Evolutionary conservation across 352 stramenopile species (phyloP), one percentile per base, ranked within the genome.

Genomic region (Pythium aquatile): DNA sequence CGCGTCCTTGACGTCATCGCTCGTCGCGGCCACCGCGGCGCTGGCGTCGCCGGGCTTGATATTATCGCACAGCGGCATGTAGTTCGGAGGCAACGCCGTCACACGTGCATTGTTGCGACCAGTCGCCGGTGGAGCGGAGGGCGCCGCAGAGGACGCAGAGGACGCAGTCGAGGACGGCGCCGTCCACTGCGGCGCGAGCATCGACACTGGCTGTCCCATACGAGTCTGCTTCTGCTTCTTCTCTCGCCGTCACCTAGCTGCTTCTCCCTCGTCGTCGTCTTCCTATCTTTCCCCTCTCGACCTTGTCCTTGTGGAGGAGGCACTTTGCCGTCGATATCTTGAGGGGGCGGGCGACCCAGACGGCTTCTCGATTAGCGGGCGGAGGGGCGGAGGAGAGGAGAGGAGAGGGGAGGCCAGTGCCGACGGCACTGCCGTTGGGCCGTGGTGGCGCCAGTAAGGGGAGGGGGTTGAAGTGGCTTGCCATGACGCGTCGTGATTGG

Each of bases 201-300:
- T 65, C 44, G 81, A 90, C 61, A 67, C 65, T 42, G 82, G 80
- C 61, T 93, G 83, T 37, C 83, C 81, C 83, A 93, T 93, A 10
- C 20, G 37, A 39, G 17, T 47, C 35, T 9, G 16, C 26, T 26
- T 24, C 7, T 35, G 20, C 29, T 37, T 24, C 24, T 28, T 55
- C 30, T 30, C 44, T 51, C n/a, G 40, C 16, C 44, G 44, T 29
- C 44, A 48, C 40, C 40, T 48, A 24, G 20, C 20, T 24, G 20
- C 20, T 24, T 48, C 40, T 51, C 17, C 44, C 11, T 3, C 44
- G 29, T n/a, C 44, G 44, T 60, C 24, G 51, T 28, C 28, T 37
- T 51, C 35, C 54, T 51, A 32, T 17, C 5, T 51, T 46, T 17
- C 5, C 26, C 17, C 30, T 46, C 29, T 29, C 20, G 29, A 30